Evolutionary conservation across 2,329 filamentous ascomycete species (phyloP).

Genomic region (Fonsecaea pugnacius): DNA sequence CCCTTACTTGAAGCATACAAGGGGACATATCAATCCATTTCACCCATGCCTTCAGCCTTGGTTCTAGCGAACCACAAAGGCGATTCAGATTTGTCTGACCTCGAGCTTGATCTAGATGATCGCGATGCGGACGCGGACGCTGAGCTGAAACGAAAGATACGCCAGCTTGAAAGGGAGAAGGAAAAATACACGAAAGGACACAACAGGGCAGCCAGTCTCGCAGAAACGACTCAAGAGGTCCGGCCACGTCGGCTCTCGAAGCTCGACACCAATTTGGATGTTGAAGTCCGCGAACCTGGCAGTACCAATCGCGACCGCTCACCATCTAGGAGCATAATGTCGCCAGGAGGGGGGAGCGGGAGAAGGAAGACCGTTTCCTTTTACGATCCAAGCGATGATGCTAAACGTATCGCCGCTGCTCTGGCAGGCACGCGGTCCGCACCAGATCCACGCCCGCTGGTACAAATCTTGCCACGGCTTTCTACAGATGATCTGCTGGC

Average conservation of each 20-base stretch:
- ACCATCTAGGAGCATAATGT: conserved; percentile 26
- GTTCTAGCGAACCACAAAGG: conserved; percentile 63
- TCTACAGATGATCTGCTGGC: conserved; percentile 87
- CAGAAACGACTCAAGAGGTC: conserved; percentile 20
- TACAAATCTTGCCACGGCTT: conserved; percentile 81
- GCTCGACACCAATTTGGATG: conserved; percentile 24
- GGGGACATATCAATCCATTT: conserved; percentile 91
- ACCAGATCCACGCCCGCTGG: conserved; percentile 71
- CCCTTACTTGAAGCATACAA: conserved; percentile 90
- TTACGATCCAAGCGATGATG: conserved; percentile 82
- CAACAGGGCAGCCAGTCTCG: conserved; percentile 12
- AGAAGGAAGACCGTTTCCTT: conserved; percentile 68
- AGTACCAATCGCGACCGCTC: conserved; percentile 25
- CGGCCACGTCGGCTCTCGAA: conserved; percentile 25
- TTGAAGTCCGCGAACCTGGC: conserved; percentile 26
- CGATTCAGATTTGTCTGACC: conserved; percentile 57
- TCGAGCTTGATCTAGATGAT: conserved; percentile 42
- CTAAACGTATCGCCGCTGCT: conserved; percentile 73
- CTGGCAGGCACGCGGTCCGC: conserved; percentile 66
- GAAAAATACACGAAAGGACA: conserved; percentile 37
- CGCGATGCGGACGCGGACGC: conserved; percentile 41
- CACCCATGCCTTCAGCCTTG: conserved; percentile 85
- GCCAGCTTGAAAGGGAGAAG: conserved; percentile 41
- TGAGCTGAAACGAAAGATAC: conserved; percentile 43
- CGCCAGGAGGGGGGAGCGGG: conserved; percentile 21